phyloP scores from a whole-genome alignment of 352 stramenopile genomes.

The Globisporangium mamillatum region DNA sequence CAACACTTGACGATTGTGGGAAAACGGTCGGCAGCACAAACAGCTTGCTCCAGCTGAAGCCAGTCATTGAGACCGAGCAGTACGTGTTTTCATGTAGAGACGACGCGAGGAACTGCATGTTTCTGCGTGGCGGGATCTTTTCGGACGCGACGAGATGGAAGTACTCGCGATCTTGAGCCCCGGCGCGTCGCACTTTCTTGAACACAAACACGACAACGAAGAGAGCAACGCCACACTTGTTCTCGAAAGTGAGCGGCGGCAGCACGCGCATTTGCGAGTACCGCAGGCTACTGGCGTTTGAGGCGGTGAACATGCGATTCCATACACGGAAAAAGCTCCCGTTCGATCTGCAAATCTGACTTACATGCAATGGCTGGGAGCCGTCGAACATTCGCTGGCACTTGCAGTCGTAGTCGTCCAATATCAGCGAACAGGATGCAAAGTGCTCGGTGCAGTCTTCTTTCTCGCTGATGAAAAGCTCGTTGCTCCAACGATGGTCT shows the following conservation, averaged over 20 bases:
- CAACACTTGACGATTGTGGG: constrained; percentile 11
- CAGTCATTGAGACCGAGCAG: constrained; percentile 74
- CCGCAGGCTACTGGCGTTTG: constrained; percentile 59
- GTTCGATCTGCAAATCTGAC: constrained; percentile 64
- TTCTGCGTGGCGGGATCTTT: constrained; percentile 43
- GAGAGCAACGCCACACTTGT: constrained; percentile 72
- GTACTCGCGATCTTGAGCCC: constrained; percentile 62
- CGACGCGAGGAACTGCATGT: constrained; percentile 58
- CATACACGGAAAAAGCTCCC: constrained; percentile 70
- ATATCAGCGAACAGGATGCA: constrained; percentile 59
- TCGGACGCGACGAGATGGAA: constrained; percentile 72
- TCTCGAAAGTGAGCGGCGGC: constrained; percentile 69
- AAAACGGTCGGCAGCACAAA: constrained; percentile 50
- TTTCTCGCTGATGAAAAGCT: constrained; percentile 70
- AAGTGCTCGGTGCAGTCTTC: constrained; percentile 57
- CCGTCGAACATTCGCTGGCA: constrained; percentile 82
- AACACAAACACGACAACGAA: constrained; percentile 72
- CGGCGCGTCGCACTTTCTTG: constrained; percentile 67
- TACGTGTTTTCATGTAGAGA: constrained; percentile 76
- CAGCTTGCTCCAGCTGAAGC: constrained; percentile 76
- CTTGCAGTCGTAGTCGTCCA: constrained; percentile 71
- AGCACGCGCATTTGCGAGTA: constrained; percentile 69
- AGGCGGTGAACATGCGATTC: constrained; percentile 59
- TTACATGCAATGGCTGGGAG: constrained; percentile 66
- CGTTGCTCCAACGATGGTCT: constrained; percentile 80